phyloP scores from a whole-genome alignment of 768 basidiomycete genomes.

The Rhodotorula kratochvilovae region DNA sequence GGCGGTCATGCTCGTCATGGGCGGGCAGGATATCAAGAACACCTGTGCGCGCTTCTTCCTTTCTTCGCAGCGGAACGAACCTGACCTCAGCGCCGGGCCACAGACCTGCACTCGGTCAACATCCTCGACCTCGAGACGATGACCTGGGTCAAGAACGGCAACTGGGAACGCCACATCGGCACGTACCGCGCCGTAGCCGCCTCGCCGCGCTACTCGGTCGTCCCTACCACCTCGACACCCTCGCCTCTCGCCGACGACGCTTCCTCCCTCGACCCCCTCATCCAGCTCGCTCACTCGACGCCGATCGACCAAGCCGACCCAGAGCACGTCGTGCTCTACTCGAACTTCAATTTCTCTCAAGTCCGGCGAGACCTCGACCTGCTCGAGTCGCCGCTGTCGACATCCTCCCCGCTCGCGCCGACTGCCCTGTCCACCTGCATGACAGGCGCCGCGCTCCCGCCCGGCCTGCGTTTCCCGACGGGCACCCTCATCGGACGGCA shows the following conservation, averaged over 20 bases:
- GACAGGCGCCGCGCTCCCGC: conserved; percentile 72
- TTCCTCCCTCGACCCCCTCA: not conserved
- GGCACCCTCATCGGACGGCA: conserved; percentile 85
- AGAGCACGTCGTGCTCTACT: conserved; percentile 83
- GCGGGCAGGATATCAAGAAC: conserved; percentile 89
- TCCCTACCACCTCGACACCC: not conserved
- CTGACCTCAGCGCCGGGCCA: conserved; percentile 52
- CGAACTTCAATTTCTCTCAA: conserved; percentile 74
- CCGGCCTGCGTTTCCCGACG: conserved; percentile 91
- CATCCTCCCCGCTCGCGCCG: conserved; percentile 69
- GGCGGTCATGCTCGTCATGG: conserved; percentile 81
- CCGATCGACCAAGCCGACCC: conserved; percentile 68
- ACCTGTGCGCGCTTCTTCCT: conserved; percentile 22
- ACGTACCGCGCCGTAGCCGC: conserved; percentile 91
- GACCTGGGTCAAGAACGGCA: conserved; percentile 72
- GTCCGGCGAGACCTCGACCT: conserved; percentile 93
- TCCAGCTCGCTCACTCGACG: conserved; percentile 61
- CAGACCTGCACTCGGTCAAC: conserved; percentile 64
- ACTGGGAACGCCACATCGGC: conserved; percentile 88
- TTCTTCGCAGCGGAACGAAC: too few relatives aligned
- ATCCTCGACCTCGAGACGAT: conserved; percentile 72
- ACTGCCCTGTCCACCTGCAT: conserved; percentile 75
- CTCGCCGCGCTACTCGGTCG: conserved; percentile 52
- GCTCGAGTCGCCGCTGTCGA: conserved; percentile 55
- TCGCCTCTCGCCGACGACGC: not conserved